Evolutionary conservation across 1,139 yeast genomes (phyloP).

Genomic region (Kodamaea arcana): DNA sequence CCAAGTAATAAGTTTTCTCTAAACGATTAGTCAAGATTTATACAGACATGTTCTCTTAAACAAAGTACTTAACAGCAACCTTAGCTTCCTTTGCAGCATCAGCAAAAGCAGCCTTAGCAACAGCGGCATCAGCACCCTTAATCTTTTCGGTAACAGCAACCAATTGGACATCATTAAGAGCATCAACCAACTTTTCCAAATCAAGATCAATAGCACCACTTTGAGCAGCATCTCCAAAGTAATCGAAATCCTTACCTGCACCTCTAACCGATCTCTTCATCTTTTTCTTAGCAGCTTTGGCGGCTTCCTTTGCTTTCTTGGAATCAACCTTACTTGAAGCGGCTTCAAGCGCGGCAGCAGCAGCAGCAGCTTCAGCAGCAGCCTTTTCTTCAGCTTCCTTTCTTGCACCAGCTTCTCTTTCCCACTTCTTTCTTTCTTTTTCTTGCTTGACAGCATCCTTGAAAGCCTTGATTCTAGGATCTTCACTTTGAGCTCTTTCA

Average conservation of each 20-base stretch:
- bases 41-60: too few species aligned
- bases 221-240: constrained; percentile 74
- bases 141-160: constrained; percentile 65
- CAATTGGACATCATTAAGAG: constrained; percentile 73
- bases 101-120: constrained; percentile 49
- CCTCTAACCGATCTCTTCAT: constrained; percentile 88
- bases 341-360: constrained; percentile 74
- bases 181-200: constrained; percentile 71
- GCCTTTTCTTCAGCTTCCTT: constrained; percentile 91
- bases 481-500: constrained; percentile 82
- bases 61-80: constrained; percentile 23
- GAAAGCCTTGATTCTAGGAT: constrained; percentile 91
- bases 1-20: too few species aligned
- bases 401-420: constrained; percentile 95
- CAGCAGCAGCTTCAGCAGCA: constrained; percentile 75
- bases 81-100: constrained; percentile 45
- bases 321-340: constrained; percentile 61
- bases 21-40: too few species aligned
- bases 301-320: constrained; percentile 96
- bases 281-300: constrained; percentile 95
- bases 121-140: constrained; percentile 46
- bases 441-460: constrained; percentile 94
- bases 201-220: constrained; percentile 73
- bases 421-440: constrained; percentile 96
- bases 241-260: constrained; percentile 77